These are phyloP conservation scores for Trichoderma atrobrunneum DNA, from an alignment of 2,329 filamentous ascomycete species.

Conservation along the genomic window DNA sequence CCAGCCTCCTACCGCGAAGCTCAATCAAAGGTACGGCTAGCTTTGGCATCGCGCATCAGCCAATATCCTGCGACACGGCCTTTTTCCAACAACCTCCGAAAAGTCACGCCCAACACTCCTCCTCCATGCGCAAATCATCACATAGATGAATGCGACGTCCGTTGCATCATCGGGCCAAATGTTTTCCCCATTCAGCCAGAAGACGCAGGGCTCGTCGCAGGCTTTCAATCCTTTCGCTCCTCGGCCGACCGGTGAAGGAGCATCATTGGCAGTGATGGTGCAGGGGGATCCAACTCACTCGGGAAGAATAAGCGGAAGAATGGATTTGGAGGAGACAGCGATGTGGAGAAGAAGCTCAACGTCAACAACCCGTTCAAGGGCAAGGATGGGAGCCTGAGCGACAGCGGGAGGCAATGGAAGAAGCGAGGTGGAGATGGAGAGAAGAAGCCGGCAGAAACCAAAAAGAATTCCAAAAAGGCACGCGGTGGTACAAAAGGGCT, in stretches of 20 bases:
- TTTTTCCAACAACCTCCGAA: background rate
- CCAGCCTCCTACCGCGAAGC: slow-evolving; percentile 16
- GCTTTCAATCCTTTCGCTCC: slow-evolving; percentile 38
- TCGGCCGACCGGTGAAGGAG: slow-evolving; percentile 25
- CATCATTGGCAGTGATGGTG: slow-evolving; percentile 34
- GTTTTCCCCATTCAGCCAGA: slow-evolving; percentile 38
- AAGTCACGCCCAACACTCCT: slow-evolving; percentile 16
- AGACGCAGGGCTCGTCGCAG: slow-evolving; percentile 36
- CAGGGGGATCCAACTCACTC: slow-evolving; percentile 28
- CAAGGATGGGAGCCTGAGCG: slow-evolving; percentile 18
- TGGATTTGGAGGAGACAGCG: slow-evolving; percentile 29
- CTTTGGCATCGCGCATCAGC: slow-evolving; percentile 13
- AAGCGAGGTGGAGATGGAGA: slow-evolving; percentile 24
- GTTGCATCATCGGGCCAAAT: slow-evolving; percentile 43
- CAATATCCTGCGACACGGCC: slow-evolving; percentile 8
- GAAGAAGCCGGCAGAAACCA: slow-evolving; percentile 27
- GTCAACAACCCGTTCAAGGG: slow-evolving; percentile 29
- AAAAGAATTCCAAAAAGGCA: slow-evolving; percentile 13
- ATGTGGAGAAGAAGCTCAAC: slow-evolving; percentile 27
- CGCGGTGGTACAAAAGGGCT: slow-evolving; percentile 16
- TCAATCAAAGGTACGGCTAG: slow-evolving; percentile 13
- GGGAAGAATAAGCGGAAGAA: slow-evolving; percentile 29
- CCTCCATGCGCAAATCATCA: slow-evolving; percentile 35
- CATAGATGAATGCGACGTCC: slow-evolving; percentile 39
- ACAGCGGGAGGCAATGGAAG: slow-evolving; percentile 18